Evolutionary conservation across 73 alveolate species (phyloP).

Genomic region (Blepharisma stoltei): DNA sequence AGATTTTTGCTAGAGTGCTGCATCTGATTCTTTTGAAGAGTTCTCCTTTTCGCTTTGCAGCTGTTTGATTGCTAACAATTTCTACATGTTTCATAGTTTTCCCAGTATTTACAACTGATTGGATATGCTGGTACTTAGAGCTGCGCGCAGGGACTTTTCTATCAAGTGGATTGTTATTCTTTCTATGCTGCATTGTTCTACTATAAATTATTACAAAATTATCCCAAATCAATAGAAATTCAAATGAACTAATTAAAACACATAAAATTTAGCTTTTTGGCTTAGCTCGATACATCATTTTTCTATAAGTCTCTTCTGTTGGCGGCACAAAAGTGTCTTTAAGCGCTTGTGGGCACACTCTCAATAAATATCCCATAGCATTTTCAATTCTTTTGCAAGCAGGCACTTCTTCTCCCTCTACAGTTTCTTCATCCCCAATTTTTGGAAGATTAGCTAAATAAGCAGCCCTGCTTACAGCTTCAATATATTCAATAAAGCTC

Average conservation of each 20-base stretch:
- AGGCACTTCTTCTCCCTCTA: no score
- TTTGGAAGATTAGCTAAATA: no score
- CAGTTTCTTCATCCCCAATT: no score
- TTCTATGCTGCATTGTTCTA: no score
- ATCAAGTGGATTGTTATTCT: no score
- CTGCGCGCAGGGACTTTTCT: no score
- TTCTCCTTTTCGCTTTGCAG: slow-evolving; percentile 81
- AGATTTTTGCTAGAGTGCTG: slow-evolving; percentile 68
- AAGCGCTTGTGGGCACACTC: background rate
- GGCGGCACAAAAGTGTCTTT: background rate
- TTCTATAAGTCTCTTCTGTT: slow-evolving; percentile 21
- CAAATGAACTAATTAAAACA: no score
- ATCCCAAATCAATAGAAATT: no score
- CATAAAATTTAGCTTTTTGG: no score
- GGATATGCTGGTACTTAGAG: slow-evolving; percentile 1
- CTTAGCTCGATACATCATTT: slow-evolving; percentile 24
- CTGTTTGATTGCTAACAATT: slow-evolving; percentile 39
- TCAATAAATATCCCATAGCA: background rate
- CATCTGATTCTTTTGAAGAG: slow-evolving; percentile 73
- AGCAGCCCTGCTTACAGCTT: background rate
- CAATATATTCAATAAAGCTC: no score
- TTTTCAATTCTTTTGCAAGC: background rate
- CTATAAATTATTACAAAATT: no score
- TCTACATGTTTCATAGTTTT: slow-evolving; percentile 86
- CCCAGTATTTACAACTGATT: background rate